Conservation (phyloP, 805 yeast species). For the Torulaspora franciscae region DNA sequence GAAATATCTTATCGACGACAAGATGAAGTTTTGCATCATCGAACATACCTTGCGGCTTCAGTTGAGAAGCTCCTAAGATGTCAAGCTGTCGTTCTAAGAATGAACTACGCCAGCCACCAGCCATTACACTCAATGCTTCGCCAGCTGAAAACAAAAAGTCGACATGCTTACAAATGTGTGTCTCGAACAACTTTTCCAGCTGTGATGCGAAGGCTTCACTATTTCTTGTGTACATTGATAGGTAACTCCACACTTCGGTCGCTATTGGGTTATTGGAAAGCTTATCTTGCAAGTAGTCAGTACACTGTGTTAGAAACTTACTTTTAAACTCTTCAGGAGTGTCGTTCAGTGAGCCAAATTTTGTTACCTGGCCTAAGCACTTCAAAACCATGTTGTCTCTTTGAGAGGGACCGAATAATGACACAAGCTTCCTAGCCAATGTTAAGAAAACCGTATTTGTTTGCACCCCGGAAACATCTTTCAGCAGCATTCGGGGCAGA, state of each 20-base stretch:
- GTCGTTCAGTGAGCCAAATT: constrained; percentile 37
- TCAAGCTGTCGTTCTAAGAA: constrained; percentile 51
- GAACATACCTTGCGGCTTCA: constrained; percentile 6
- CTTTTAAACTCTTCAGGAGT: constrained; percentile 19
- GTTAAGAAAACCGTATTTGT: not conserved
- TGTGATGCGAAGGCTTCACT: constrained; percentile 33
- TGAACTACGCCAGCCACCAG: constrained; percentile 71
- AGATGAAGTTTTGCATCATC: constrained; percentile 21
- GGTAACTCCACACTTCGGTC: constrained; percentile 49
- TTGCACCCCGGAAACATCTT: not conserved
- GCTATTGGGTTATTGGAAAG: constrained; percentile 58
- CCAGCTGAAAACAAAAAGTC: constrained; percentile 77
- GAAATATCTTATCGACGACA: constrained; percentile 48
- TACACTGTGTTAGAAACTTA: constrained; percentile 24
- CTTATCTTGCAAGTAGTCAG: constrained; percentile 34
- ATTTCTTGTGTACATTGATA: constrained; percentile 42
- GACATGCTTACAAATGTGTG: constrained; percentile 63
- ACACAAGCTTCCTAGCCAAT: constrained; percentile 1
- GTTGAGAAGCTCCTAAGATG: constrained; percentile 38
- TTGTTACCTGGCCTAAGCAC: constrained; percentile 35
- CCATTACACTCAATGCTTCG: constrained; percentile 69
- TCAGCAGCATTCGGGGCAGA: constrained; percentile 21
- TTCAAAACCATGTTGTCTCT: not conserved
- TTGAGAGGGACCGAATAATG: constrained; percentile 2
- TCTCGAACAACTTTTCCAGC: constrained; percentile 48